phyloP scores from a whole-genome alignment of 208 protist genomes.

The Leishmania gerbilli region DNA sequence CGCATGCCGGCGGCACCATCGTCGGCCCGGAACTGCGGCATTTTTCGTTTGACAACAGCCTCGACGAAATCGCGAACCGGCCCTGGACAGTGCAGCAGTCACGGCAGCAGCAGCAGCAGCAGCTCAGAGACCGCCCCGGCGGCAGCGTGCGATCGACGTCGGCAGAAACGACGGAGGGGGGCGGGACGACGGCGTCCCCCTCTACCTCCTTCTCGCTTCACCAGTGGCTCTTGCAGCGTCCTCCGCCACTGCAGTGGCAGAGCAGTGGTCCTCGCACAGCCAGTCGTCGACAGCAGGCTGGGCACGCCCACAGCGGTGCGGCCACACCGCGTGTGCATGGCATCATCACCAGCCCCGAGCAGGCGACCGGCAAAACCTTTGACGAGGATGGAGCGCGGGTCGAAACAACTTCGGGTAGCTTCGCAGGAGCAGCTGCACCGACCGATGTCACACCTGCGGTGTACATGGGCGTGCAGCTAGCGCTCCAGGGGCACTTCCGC shows the following conservation, averaged over 20 bases:
- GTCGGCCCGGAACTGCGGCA: neutral
- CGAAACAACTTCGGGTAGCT: neutral
- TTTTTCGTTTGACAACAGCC: constrained; percentile 27
- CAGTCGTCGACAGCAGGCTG: neutral
- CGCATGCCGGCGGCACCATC: constrained; percentile 6
- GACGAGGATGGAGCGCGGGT: neutral
- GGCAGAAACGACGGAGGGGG: neutral
- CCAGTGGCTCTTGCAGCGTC: neutral
- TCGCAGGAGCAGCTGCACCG: constrained; percentile 2
- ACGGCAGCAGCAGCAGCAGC: neutral
- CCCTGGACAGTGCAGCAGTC: neutral
- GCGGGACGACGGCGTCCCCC: neutral
- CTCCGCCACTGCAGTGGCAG: neutral
- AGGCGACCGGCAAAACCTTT: neutral
- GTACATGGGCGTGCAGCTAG: constrained; percentile 31
- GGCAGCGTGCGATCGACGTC: neutral
- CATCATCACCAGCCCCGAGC: neutral
- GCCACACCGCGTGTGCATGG: neutral
- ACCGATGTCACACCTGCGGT: constrained; percentile 12
- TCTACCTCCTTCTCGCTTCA: neutral
- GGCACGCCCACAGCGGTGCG: neutral
- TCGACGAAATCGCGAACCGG: constrained; percentile 11
- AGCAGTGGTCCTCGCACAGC: neutral
- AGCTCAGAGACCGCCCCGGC: neutral
- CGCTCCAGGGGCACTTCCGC: constrained; percentile 31